phyloP scores from a whole-genome alignment of 106 monocot genomes.

The Acorus calamus region DNA sequence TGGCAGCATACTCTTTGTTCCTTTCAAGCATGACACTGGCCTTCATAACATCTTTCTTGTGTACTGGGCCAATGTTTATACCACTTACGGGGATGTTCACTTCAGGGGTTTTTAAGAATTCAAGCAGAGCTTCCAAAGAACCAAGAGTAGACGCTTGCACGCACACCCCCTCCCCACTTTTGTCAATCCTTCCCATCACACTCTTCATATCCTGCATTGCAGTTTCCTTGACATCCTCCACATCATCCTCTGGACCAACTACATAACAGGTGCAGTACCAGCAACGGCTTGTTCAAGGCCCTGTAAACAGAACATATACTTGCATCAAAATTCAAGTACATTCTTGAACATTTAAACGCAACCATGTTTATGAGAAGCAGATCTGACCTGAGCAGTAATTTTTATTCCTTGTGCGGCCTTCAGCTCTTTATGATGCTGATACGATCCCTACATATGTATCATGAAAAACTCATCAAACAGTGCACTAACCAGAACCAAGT shows the following conservation, averaged over 20 bases:
- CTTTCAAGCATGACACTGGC: slow-evolving; percentile 90
- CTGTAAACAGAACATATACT: slow-evolving; percentile 14
- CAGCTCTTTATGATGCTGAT: slow-evolving; percentile 79
- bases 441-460: slow-evolving; percentile 43
- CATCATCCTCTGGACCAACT: slow-evolving; percentile 60
- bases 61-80: slow-evolving; percentile 88
- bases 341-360: too few species aligned
- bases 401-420: slow-evolving; percentile 87
- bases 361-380: too few species aligned
- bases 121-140: slow-evolving; percentile 87
- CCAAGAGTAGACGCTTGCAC: slow-evolving; percentile 98
- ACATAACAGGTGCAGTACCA: slow-evolving; percentile 79
- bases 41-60: slow-evolving; percentile 98
- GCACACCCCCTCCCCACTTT: slow-evolving; percentile 92
- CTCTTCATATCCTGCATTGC: slow-evolving; percentile 86
- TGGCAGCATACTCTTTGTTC: slow-evolving; percentile 87
- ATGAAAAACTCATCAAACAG: neutral
- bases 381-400: slow-evolving; percentile 69
- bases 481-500: neutral
- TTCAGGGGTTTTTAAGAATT: slow-evolving; percentile 70
- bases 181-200: slow-evolving; percentile 82
- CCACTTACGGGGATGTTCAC: slow-evolving; percentile 89
- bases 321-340: too few species aligned
- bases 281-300: slow-evolving; percentile 79
- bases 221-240: slow-evolving; percentile 54